These are phyloP conservation scores for Aspergillus sp. DNA, from an alignment of 2,329 filamentous ascomycete species.

Conservation along the genomic window DNA sequence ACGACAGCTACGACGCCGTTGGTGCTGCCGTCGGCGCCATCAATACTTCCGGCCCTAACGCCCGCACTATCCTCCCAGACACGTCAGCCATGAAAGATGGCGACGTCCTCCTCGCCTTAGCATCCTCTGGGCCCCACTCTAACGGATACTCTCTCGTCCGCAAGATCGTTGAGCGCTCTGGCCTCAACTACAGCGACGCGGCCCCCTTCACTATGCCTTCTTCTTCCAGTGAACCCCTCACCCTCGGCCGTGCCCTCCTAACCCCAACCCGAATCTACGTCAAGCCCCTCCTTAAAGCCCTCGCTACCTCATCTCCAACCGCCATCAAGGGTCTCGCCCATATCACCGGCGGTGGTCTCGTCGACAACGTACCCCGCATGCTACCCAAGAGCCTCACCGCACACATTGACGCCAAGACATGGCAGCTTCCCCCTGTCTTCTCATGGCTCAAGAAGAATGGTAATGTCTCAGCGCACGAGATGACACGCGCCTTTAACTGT, in stretches of 20 bases:
- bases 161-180: conserved; percentile 74
- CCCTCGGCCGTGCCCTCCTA: conserved; percentile 73
- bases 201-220: conserved; percentile 75
- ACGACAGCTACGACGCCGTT: conserved; percentile 88
- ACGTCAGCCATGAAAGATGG: conserved; percentile 74
- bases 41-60: conserved; percentile 50
- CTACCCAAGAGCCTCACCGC: conserved; percentile 76
- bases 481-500: conserved; percentile 91
- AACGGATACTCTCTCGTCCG: conserved; percentile 98
- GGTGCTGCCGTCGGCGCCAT: conserved; percentile 89
- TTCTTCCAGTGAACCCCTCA: conserved; percentile 47
- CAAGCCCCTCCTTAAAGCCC: conserved; percentile 69
- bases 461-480: conserved; percentile 72
- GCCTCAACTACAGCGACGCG: conserved; percentile 67
- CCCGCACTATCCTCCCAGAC: conserved; percentile 69
- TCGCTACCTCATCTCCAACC: conserved; percentile 56
- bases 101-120: conserved; percentile 82
- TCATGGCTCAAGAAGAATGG: conserved; percentile 75
- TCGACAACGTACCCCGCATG: conserved; percentile 94
- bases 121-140: conserved; percentile 85
- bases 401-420: conserved; percentile 73
- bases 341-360: conserved; percentile 91
- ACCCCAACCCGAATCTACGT: conserved; percentile 95
- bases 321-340: conserved; percentile 87
- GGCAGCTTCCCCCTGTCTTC: conserved; percentile 78